A percentile compares a stretch with the other conserved stretches of the same genome.
These are phyloP conservation scores for Cryptosporidium ryanae DNA, from an alignment of 169 alveolate species.

Conservation along the genomic window DNA sequence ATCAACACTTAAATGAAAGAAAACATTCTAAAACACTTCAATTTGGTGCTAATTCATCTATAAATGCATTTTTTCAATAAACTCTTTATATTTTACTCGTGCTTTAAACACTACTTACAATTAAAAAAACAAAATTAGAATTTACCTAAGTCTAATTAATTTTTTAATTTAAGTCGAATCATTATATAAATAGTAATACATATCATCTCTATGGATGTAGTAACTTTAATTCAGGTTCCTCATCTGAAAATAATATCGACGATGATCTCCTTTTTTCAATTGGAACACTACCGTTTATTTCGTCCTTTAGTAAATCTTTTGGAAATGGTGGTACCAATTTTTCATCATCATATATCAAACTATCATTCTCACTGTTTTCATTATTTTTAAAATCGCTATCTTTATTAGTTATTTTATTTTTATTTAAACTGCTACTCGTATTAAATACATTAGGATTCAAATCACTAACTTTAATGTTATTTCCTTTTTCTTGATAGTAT, in stretches of 20 bases:
- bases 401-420: background rate
- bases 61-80: background rate
- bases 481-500: background rate
- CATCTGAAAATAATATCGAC: constrained; percentile 53
- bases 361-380: background rate
- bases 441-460: no score
- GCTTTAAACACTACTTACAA: no score
- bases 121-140: no score
- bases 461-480: no score
- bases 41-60: no score
- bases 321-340: constrained; percentile 16
- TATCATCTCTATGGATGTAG: constrained; percentile 20
- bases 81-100: background rate
- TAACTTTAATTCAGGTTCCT: constrained; percentile 60
- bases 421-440: background rate
- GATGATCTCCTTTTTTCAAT: constrained; percentile 14
- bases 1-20: background rate
- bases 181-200: background rate
- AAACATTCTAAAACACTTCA: background rate
- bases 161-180: background rate
- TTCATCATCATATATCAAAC: background rate
- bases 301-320: constrained; percentile 8
- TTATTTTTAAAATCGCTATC: background rate
- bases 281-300: background rate
- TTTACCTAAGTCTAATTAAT: background rate